A percentile compares a stretch with the other conserved stretches of the same genome.
These are phyloP conservation scores for Phytopythium oedochilum DNA, from an alignment of 352 stramenopile species.

Conservation along the genomic window DNA sequence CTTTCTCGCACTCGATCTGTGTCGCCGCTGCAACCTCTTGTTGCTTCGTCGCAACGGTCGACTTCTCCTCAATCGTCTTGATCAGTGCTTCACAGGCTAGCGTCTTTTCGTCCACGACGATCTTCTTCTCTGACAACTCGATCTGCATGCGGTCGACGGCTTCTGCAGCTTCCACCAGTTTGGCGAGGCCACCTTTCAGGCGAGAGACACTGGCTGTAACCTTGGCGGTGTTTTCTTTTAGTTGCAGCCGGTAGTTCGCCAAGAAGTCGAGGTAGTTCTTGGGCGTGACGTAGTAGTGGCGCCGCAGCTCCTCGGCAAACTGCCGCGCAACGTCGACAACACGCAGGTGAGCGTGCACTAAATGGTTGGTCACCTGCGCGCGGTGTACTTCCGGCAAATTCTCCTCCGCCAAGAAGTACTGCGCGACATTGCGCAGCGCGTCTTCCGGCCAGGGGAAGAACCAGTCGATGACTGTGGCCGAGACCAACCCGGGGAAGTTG, in stretches of 20 bases:
- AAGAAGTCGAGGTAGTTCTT: slow-evolving; percentile 98
- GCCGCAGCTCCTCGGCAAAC: slow-evolving; percentile 89
- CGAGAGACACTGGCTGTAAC: slow-evolving; percentile 89
- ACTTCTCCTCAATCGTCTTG: slow-evolving; percentile 93
- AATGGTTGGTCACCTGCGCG: slow-evolving; percentile 78
- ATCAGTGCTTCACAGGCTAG: slow-evolving; percentile 91
- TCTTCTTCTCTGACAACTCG: slow-evolving; percentile 92
- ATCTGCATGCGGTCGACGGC: slow-evolving; percentile 93
- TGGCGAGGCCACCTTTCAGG: slow-evolving; percentile 90
- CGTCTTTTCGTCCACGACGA: slow-evolving; percentile 95
- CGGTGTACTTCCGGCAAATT: slow-evolving; percentile 84
- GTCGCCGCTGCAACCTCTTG: slow-evolving; percentile 89
- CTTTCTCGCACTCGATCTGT: slow-evolving; percentile 88
- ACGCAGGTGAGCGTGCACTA: slow-evolving; percentile 90
- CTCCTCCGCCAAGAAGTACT: slow-evolving; percentile 93
- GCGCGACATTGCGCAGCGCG: slow-evolving; percentile 89
- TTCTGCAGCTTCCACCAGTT: slow-evolving; percentile 91
- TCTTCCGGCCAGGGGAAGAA: slow-evolving; percentile 96
- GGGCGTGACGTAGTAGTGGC: slow-evolving; percentile 96
- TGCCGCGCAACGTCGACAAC: slow-evolving; percentile 88
- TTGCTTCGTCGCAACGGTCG: slow-evolving; percentile 87
- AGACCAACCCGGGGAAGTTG: slow-evolving; percentile 94
- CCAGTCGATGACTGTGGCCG: slow-evolving; percentile 94
- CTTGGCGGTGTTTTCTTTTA: slow-evolving; percentile 89
- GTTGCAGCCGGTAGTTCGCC: slow-evolving; percentile 88